These are phyloP conservation scores for Eutypa lata DNA, from an alignment of 2,329 filamentous ascomycete species.

Conservation along the genomic window DNA sequence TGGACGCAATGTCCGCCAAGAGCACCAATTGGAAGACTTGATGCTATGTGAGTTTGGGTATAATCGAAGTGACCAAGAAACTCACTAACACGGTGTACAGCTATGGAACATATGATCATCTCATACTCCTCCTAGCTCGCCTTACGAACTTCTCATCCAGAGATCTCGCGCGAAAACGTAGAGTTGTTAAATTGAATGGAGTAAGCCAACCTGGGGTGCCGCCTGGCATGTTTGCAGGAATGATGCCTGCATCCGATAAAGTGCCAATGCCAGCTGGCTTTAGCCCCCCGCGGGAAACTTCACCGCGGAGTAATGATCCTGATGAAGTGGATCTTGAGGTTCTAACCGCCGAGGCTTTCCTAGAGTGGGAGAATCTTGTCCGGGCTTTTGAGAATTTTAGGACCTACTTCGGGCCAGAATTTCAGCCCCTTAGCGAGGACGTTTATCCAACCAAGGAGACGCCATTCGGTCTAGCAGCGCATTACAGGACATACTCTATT, in stretches of 20 bases:
- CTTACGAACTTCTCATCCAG: slow-evolving; percentile 74
- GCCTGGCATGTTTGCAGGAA: slow-evolving; percentile 50
- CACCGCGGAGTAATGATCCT: slow-evolving; percentile 39
- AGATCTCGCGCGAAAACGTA: slow-evolving; percentile 76
- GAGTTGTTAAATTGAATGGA: slow-evolving; percentile 57
- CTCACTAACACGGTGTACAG: slow-evolving; percentile 40
- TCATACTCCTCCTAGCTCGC: slow-evolving; percentile 77
- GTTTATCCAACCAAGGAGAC: slow-evolving; percentile 59
- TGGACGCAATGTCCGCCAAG: slow-evolving; percentile 90
- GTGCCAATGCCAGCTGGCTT: slow-evolving; percentile 54
- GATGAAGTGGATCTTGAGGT: slow-evolving; percentile 59
- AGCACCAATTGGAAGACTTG: slow-evolving; percentile 71
- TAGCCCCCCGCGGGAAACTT: slow-evolving; percentile 43
- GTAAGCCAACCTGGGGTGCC: slow-evolving; percentile 47
- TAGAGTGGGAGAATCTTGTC: slow-evolving; percentile 76
- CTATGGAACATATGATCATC: slow-evolving; percentile 85
- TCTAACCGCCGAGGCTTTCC: slow-evolving; percentile 65
- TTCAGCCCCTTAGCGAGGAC: slow-evolving; percentile 71
- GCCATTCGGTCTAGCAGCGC: slow-evolving; percentile 77
- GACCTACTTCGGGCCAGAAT: slow-evolving; percentile 67
- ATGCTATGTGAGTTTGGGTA: slow-evolving; percentile 59
- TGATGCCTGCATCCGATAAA: slow-evolving; percentile 50
- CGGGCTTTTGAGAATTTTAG: slow-evolving; percentile 67
- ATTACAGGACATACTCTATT: slow-evolving; percentile 85
- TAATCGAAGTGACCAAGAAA: not conserved